Conservation (phyloP, 176 grass and related monocot species). For the Otatea glauca region DNA sequence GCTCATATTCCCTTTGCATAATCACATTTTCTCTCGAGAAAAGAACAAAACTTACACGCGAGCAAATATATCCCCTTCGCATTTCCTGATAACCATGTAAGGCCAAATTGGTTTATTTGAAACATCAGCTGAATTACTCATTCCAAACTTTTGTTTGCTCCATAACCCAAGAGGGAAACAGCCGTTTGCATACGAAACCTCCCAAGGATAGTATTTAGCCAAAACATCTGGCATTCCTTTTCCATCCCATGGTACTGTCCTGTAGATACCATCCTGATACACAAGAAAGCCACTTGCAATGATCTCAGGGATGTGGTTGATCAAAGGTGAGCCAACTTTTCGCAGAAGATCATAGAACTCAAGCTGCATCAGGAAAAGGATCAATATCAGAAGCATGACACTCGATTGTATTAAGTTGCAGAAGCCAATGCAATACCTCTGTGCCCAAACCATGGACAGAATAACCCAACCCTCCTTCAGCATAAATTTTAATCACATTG, state of each 20-base stretch:
- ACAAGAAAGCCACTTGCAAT: constrained; percentile 92
- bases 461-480: constrained; percentile 74
- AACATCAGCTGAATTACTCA: constrained; percentile 46
- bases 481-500: constrained; percentile 89
- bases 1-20: constrained; percentile 20
- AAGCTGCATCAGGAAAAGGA: constrained; percentile 59
- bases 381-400: constrained; percentile 35
- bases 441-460: constrained; percentile 81
- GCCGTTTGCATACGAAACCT: constrained; percentile 46
- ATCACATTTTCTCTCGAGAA: constrained; percentile 16
- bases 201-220: constrained; percentile 52
- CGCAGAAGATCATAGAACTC: constrained; percentile 83
- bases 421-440: constrained; percentile 62
- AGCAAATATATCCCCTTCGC: constrained; percentile 94
- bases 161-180: constrained; percentile 86
- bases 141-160: constrained; percentile 70
- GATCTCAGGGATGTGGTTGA: constrained; percentile 79
- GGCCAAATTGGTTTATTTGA: constrained; percentile 72
- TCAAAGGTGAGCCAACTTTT: constrained; percentile 68
- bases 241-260: constrained; percentile 84
- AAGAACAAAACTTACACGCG: constrained; percentile 65
- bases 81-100: constrained; percentile 91
- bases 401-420: constrained; percentile 10
- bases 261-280: constrained; percentile 54
- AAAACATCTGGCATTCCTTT: constrained; percentile 76